Evolutionary conservation across 441 rosid genomes (phyloP).

Genomic region (Pelargonium australe): DNA sequence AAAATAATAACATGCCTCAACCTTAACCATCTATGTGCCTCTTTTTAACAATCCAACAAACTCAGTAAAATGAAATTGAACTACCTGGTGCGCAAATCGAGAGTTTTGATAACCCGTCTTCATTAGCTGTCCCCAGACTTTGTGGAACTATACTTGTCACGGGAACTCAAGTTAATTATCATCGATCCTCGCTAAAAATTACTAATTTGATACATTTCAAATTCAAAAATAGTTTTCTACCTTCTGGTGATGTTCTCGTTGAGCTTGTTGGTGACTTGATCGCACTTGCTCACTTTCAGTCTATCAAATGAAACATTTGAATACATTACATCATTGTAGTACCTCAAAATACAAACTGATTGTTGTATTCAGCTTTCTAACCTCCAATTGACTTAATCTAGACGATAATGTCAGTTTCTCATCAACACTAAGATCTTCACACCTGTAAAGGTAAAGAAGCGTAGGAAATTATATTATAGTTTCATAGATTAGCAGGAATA

Average conservation of each 20-base stretch:
- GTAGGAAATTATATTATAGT: not conserved
- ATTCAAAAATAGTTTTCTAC: conserved; percentile 26
- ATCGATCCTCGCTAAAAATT: not conserved
- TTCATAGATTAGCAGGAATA: not conserved
- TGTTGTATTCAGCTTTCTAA: conserved; percentile 18
- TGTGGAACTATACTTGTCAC: conserved; percentile 58
- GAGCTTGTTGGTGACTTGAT: conserved; percentile 63
- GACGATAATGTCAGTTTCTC: conserved; percentile 40
- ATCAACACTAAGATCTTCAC: conserved; percentile 37
- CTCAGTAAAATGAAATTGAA: not conserved
- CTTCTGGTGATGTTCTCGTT: conserved; percentile 68
- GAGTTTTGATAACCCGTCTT: conserved; percentile 98
- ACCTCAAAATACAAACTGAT: conserved; percentile 2
- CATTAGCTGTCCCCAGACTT: conserved; percentile 96
- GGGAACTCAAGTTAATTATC: not conserved
- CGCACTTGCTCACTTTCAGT: conserved; percentile 45
- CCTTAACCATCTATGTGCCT: not conserved
- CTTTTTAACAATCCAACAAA: not conserved
- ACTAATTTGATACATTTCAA: not conserved
- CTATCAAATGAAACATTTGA: conserved; percentile 27
- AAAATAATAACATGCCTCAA: not conserved
- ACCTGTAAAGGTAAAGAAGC: conserved; percentile 32
- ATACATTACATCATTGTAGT: conserved; percentile 11
- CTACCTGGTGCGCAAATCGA: conserved; percentile 95
- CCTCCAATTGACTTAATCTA: conserved; percentile 52